Percentiles rank a stretch among this genome's conserved stretches.
Evolutionary conservation across 2,329 filamentous ascomycete species (phyloP).

Genomic region (Calonectria pseudoturangicola): DNA sequence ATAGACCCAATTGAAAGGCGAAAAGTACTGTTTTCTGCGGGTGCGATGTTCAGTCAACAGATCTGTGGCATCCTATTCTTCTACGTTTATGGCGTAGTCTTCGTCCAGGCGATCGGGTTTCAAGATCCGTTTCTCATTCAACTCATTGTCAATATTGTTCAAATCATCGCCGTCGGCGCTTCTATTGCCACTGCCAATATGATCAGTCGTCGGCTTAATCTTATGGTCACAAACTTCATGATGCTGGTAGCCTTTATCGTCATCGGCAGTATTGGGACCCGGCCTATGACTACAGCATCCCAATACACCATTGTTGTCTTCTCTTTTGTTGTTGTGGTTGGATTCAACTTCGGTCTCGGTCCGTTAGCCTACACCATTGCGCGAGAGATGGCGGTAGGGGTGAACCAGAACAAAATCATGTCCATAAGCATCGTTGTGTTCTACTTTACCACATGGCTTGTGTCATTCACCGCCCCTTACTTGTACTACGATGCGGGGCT

Average conservation of each 20-base stretch:
- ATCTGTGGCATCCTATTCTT: constrained; percentile 67
- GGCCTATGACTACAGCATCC: constrained; percentile 35
- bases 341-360: constrained; percentile 64
- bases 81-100: constrained; percentile 64
- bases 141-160: constrained; percentile 62
- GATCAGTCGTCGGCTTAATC: constrained; percentile 58
- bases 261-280: constrained; percentile 52
- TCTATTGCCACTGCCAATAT: constrained; percentile 62
- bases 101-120: constrained; percentile 62
- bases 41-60: constrained; percentile 65
- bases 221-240: constrained; percentile 59
- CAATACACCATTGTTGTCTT: constrained; percentile 51
- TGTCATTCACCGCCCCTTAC: constrained; percentile 28
- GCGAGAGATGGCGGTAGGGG: constrained; percentile 65
- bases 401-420: constrained; percentile 67
- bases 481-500: constrained; percentile 14
- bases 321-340: constrained; percentile 57
- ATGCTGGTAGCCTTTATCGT: constrained; percentile 60
- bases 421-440: constrained; percentile 63
- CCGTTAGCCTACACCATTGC: constrained; percentile 62
- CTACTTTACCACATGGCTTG: constrained; percentile 53
- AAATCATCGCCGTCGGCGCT: constrained; percentile 60
- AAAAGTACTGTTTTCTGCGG: constrained; percentile 64
- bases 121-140: constrained; percentile 61
- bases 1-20: constrained; percentile 64